Evolutionary conservation across 306 rosid genomes (phyloP).

Genomic region (Rosa multiflora): DNA sequence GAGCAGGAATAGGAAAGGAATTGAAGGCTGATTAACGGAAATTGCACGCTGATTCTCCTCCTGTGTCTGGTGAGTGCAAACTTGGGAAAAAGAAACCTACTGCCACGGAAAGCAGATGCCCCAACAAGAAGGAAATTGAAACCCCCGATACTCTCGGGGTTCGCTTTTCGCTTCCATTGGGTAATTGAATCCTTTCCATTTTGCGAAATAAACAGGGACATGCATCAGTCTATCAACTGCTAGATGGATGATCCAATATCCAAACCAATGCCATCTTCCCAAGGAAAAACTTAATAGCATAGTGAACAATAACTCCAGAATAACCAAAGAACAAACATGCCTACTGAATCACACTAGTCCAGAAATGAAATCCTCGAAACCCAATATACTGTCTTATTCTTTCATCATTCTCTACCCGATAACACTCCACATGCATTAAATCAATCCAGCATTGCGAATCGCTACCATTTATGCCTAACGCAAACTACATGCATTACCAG

Average conservation of each 20-base stretch:
- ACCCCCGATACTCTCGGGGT: neutral
- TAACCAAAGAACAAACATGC: neutral
- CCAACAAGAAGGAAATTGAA: neutral
- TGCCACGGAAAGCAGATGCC: neutral
- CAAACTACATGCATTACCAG: neutral
- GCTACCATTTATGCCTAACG: neutral
- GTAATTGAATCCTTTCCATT: neutral
- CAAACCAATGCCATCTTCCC: neutral
- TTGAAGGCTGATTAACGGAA: neutral
- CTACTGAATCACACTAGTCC: neutral
- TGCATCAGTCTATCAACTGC: neutral
- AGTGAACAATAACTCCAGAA: neutral
- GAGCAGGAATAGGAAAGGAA: neutral
- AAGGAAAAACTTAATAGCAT: neutral
- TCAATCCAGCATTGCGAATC: neutral
- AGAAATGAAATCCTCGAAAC: neutral
- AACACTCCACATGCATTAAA: neutral
- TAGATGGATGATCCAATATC: neutral
- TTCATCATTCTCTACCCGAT: neutral
- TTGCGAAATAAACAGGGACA: neutral
- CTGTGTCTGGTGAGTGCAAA: neutral
- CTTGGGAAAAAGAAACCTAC: neutral
- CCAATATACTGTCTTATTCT: neutral
- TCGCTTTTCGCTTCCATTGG: neutral
- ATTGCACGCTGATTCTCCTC: neutral